phyloP scores from a whole-genome alignment of 108 stramenopile genomes.

The Skeletonema marinoi region DNA sequence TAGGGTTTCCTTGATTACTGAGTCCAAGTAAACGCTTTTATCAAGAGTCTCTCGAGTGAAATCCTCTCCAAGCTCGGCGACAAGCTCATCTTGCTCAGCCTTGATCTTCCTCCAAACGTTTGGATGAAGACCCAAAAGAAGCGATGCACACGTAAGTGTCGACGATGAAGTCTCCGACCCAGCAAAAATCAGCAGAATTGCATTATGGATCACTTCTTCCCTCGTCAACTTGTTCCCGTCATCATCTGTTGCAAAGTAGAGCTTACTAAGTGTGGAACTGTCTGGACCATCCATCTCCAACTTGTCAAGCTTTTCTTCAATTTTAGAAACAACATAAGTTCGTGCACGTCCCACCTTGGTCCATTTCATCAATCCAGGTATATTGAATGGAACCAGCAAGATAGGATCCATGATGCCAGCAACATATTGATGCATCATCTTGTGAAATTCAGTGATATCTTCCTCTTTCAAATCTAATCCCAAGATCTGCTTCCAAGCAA shows the following conservation, averaged over 20 bases:
- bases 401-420: constrained; percentile 16
- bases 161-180: no score
- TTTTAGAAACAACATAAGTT: constrained; percentile 27
- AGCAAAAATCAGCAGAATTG: no score
- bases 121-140: no score
- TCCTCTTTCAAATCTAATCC: constrained; percentile 43
- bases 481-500: constrained; percentile 53
- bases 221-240: constrained; percentile 21
- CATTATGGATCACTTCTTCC: constrained; percentile 48
- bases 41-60: no score
- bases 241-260: constrained; percentile 49
- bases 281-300: constrained; percentile 41
- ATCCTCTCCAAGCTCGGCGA: no score
- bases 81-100: no score
- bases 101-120: no score
- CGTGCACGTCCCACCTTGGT: constrained; percentile 18
- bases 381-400: background rate
- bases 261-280: constrained; percentile 39
- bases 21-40: no score
- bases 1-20: no score
- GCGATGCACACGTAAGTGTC: no score
- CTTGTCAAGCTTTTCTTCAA: constrained; percentile 42
- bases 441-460: constrained; percentile 31
- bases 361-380: constrained; percentile 8
- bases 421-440: constrained; percentile 25